phyloP scores from a whole-genome alignment of 23 red algal genomes.

The Gracilaria gracilis region DNA sequence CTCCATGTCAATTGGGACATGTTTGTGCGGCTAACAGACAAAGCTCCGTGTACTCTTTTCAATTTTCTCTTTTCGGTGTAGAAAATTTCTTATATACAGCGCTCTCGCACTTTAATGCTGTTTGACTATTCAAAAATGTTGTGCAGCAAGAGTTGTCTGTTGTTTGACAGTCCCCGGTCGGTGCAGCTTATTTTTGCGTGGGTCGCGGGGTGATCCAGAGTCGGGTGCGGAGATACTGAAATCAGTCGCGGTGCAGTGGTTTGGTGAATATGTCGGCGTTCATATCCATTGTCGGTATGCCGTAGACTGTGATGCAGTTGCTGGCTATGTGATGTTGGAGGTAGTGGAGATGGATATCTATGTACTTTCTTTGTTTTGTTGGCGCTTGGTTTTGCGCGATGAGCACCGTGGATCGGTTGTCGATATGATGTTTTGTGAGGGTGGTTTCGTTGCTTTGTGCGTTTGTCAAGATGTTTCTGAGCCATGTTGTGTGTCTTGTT shows the following conservation, averaged over 20 bases:
- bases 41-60: too few relatives aligned
- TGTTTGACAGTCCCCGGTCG: conserved; percentile 16
- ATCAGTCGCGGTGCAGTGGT: conserved; percentile 3
- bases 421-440: background rate
- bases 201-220: background rate
- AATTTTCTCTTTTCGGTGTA: too few relatives aligned
- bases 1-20: too few relatives aligned
- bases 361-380: conserved; percentile 21
- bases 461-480: background rate
- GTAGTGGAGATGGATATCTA: conserved; percentile 8
- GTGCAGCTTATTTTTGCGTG: background rate
- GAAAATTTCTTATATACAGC: too few relatives aligned
- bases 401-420: conserved; percentile 12
- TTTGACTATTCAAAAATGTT: too few relatives aligned
- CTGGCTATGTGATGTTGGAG: conserved; percentile 18
- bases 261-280: conserved; percentile 1
- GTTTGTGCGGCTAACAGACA: too few relatives aligned
- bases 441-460: background rate
- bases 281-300: background rate
- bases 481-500: background rate
- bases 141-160: too few relatives aligned
- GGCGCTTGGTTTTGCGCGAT: conserved; percentile 13
- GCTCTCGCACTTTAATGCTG: too few relatives aligned
- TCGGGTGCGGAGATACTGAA: background rate
- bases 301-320: background rate